Base-by-base conservation (phyloP, 805 yeast species). In the Candida easanensis region DNA sequence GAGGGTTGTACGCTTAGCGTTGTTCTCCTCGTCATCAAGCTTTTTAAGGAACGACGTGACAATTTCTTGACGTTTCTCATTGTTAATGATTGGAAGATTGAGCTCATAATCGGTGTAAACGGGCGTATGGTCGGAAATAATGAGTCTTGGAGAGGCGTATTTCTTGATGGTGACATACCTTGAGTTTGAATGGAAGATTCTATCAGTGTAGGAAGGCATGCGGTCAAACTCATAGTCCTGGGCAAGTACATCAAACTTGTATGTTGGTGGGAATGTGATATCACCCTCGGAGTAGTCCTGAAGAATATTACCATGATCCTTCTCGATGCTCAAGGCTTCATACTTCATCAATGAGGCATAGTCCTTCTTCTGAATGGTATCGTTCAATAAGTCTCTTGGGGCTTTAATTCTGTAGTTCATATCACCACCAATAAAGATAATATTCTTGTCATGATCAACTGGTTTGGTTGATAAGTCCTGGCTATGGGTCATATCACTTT, bases 131-230 rank as follows among this genome's bases (percentile, higher is more conserved):
- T 80, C 86, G 0, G 82, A 77, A 0, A 67, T 55, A 7, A 38
- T 37, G 5, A 63, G 44, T 0, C 54, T 54, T 16, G 58, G 51
- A 5, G 62, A 51, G 0, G 53, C 36, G 23, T 57, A 52, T 21
- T 63, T 57, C 2, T 47, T 28, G n/a, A 54, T 48, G 23, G 35
- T 50, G n/a, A 56, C 54, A 42, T 64, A 65, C 19, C 57, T 57
- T 16, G 61, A 45, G 4, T 62, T 60, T 1, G 71, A 59, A 54
- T 63, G 71, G 17, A 79, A 53, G 3, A 80, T 69, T 25, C 86
- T 65, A 48, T 80, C 86, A 0, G 84, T 79, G 54, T 79, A 80
- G 1, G 83, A 75, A 0, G 86, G 84, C 6, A 64, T 58, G 37
- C 84, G 62, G 39, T 68, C 68, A 33, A 58, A 59, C 32, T 60